Conservation (phyloP, 1,139 yeast genomes). For the Sugiyamaella sp. region DNA sequence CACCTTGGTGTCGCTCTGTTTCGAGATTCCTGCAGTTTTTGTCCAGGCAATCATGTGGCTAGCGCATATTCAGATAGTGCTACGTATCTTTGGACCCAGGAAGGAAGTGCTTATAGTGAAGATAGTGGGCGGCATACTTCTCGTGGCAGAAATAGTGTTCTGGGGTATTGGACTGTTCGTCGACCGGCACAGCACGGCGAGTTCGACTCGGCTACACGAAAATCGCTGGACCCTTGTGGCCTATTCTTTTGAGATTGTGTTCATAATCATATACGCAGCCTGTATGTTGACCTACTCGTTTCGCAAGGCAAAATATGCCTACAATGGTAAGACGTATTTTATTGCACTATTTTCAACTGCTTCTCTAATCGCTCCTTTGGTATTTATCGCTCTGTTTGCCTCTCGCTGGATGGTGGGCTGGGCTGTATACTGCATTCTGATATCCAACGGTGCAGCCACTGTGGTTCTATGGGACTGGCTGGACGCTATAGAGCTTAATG, state of each 20-base stretch:
- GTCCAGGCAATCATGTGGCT: constrained; percentile 65
- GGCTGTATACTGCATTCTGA: constrained; percentile 74
- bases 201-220: not conserved
- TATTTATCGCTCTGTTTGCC: constrained; percentile 66
- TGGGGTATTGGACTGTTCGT: constrained; percentile 23
- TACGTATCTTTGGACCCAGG: constrained; percentile 69
- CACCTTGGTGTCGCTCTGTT: constrained; percentile 52
- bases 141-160: constrained; percentile 44
- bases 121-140: constrained; percentile 59
- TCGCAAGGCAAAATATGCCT: constrained; percentile 58
- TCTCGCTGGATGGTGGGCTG: constrained; percentile 75
- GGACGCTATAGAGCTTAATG: constrained; percentile 64
- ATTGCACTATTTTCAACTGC: constrained; percentile 61
- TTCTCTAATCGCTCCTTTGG: constrained; percentile 67
- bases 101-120: constrained; percentile 68
- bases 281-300: constrained; percentile 63
- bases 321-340: constrained; percentile 53
- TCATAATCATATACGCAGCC: constrained; percentile 71
- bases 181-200: not conserved
- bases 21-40: constrained; percentile 64
- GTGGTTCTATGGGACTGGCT: constrained; percentile 94
- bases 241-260: constrained; percentile 71
- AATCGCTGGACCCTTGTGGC: constrained; percentile 55
- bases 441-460: constrained; percentile 46
- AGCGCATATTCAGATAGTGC: constrained; percentile 76